Evolutionary conservation across 2,329 filamentous ascomycete genomes (phyloP), one percentile per base, ranked within the genome.

Genomic region (Sclerotinia trifoliorum): DNA sequence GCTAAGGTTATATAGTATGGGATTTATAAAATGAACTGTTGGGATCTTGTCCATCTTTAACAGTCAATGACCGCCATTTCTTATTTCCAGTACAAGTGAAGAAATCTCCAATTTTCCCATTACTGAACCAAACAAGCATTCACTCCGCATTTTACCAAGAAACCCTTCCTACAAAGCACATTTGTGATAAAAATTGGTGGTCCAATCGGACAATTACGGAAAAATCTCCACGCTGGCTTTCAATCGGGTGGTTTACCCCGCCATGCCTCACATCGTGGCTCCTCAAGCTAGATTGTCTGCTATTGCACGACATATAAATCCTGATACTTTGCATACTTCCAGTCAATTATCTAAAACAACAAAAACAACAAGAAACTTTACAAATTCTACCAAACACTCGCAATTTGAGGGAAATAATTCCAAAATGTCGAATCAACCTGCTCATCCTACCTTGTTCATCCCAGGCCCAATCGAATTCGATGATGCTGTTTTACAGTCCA

Each of bases 391-490:
- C 5, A 62, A 29, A 4, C 2, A 10, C 29, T 32, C 29, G 15
- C 17, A 42, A 29, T 5, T 26, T 17, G 29, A 24, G 13, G 39
- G 35, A 5, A 54, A 35, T 46, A 58, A 72, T 52, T 70, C 66
- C 66, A 76, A 71, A 35, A 89, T 89, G 87, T 88, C 86, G 73
- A 83, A 82, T 69, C 87, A 89, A 75, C 83, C 86, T 67, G 80
- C 83, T 63, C 87, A 90, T 77, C 81, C 87, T 55, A 90, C 94
- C 67, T 84, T 99, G 81, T 88, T 99, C 81, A 98, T 99, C 78
- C 95, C 95, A 62, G 95, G 95, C 72, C 95, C 95, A 77, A 96
- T 98, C 80, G 94, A 98, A 83, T 97, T 97, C 78, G 94, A 97
- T 79, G 94, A 98, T 94, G 93, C 89, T 60, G 94, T 98, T 70